Evolutionary conservation across 805 yeast genomes (phyloP).

Genomic region (Cyberlindnera euphorbiiphila): DNA sequence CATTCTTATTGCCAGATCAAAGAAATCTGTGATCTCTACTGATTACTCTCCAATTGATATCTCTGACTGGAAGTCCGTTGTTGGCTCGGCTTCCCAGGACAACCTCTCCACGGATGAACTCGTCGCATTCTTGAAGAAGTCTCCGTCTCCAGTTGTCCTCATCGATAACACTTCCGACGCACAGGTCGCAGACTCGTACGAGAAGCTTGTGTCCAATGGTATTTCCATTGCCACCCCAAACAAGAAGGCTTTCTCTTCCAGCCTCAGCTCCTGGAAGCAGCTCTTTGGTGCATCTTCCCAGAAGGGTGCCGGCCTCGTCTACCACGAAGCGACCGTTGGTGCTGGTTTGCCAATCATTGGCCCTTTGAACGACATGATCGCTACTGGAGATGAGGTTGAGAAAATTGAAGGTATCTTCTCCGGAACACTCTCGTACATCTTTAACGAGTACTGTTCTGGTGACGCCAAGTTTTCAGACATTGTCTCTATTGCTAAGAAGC

Average conservation of each 20-base stretch:
- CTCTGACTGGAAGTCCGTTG: slow-evolving; percentile 49
- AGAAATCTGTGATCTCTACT: slow-evolving; percentile 60
- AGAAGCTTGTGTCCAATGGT: slow-evolving; percentile 67
- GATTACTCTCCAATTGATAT: slow-evolving; percentile 73
- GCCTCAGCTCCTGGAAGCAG: slow-evolving; percentile 67
- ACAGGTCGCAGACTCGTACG: slow-evolving; percentile 70
- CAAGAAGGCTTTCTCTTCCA: slow-evolving; percentile 92
- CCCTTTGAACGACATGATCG: slow-evolving; percentile 80
- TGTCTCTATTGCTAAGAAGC: slow-evolving; percentile 79
- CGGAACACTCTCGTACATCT: slow-evolving; percentile 92
- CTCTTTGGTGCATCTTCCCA: slow-evolving; percentile 55
- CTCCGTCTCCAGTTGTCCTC: slow-evolving; percentile 73
- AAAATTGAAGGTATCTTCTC: slow-evolving; percentile 95
- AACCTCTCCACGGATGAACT: slow-evolving; percentile 55
- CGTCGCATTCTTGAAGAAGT: slow-evolving; percentile 55
- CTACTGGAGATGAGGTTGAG: slow-evolving; percentile 90
- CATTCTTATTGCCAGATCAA: slow-evolving; percentile 73
- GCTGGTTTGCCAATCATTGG: slow-evolving; percentile 96
- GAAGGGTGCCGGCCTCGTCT: slow-evolving; percentile 63
- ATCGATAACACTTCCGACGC: slow-evolving; percentile 94
- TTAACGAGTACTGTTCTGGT: slow-evolving; percentile 84
- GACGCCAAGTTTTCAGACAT: slow-evolving; percentile 82
- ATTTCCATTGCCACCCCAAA: slow-evolving; percentile 97
- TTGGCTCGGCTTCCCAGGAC: slow-evolving; percentile 40
- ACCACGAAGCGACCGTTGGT: slow-evolving; percentile 98